Conservation (phyloP, 1,139 yeast genomes). For the Kodamaea suecica region DNA sequence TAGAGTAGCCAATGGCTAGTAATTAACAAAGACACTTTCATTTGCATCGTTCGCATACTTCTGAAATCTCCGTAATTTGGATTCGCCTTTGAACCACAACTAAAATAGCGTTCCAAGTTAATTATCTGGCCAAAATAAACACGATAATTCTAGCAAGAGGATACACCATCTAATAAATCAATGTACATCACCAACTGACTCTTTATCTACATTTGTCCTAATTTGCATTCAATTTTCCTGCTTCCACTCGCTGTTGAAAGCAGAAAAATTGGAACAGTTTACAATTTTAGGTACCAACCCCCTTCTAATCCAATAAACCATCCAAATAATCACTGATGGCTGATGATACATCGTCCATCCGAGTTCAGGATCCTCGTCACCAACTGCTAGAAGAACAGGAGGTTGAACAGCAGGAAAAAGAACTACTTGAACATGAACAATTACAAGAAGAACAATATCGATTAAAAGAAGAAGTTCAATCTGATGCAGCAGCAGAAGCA, state of each 20-base stretch:
- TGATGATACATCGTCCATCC: neutral
- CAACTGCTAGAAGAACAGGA: neutral
- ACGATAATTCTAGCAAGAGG: no score
- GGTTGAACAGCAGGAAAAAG: neutral
- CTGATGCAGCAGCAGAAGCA: neutral
- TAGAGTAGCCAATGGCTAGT: no score
- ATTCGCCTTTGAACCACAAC: no score
- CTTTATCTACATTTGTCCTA: no score
- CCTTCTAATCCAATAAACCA: neutral
- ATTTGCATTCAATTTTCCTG: no score
- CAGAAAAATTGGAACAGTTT: neutral
- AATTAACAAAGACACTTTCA: no score
- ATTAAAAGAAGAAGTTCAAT: neutral
- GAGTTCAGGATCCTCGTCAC: neutral
- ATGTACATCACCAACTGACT: no score
- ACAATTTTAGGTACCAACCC: neutral
- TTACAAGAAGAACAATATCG: constrained; percentile 1
- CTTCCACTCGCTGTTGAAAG: neutral
- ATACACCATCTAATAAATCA: no score
- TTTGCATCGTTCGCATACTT: no score
- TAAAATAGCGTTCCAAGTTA: no score
- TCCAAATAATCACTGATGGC: neutral
- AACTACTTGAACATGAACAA: neutral
- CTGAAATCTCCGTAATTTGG: no score
- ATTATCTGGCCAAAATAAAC: no score